phyloP scores from a whole-genome alignment of 2,329 filamentous ascomycete genomes.

The Epichloe gansuensis region DNA sequence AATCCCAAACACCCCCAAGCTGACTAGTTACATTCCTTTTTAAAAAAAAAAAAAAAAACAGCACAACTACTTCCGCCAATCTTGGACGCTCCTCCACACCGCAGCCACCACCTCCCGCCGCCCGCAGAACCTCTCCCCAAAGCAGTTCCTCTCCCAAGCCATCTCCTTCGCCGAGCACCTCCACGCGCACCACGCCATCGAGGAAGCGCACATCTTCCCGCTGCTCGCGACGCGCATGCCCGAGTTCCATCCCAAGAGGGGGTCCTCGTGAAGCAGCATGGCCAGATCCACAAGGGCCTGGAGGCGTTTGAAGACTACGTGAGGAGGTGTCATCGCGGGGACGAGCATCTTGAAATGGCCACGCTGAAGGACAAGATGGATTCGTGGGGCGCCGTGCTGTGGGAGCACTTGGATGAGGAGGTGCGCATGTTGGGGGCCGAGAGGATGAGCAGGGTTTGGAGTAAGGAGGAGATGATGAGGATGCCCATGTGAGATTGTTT shows the following conservation, averaged over 20 bases:
- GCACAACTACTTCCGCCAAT: slow-evolving; percentile 66
- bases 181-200: slow-evolving; percentile 68
- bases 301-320: slow-evolving; percentile 58
- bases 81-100: slow-evolving; percentile 59
- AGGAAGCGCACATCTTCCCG: slow-evolving; percentile 74
- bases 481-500: slow-evolving; percentile 48
- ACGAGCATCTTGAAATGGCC: slow-evolving; percentile 42
- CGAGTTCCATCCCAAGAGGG: slow-evolving; percentile 46
- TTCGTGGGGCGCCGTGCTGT: slow-evolving; percentile 64
- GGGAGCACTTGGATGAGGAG: slow-evolving; percentile 76
- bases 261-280: slow-evolving; percentile 64
- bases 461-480: slow-evolving; percentile 55
- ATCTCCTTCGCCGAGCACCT: slow-evolving; percentile 61
- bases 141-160: slow-evolving; percentile 55
- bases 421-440: slow-evolving; percentile 67
- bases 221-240: slow-evolving; percentile 66
- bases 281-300: slow-evolving; percentile 65
- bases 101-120: slow-evolving; percentile 49
- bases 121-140: slow-evolving; percentile 51
- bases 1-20: background rate
- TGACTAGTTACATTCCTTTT: background rate
- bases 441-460: slow-evolving; percentile 83
- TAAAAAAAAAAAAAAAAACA: slow-evolving; percentile 18
- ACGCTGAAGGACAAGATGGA: slow-evolving; percentile 64
- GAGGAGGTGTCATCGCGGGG: slow-evolving; percentile 45